Conservation (phyloP, 208 protist genomes). For the Herpetomonas tarakana region DNA sequence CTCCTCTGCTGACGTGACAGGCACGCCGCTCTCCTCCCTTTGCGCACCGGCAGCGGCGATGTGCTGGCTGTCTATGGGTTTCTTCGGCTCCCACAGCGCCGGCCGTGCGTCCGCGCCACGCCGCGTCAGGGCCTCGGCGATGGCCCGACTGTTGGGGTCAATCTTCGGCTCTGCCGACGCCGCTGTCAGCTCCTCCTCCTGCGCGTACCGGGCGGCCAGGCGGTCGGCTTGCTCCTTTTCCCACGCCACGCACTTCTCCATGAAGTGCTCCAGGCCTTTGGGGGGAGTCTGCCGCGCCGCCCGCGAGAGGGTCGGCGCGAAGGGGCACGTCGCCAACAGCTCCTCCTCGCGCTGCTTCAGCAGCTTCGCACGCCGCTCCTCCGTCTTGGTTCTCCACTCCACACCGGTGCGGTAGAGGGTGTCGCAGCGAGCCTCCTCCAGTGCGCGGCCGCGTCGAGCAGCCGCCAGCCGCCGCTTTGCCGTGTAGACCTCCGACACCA, state of each 20-base stretch:
- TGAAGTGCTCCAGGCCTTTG: constrained; percentile 50
- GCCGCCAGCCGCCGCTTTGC: not conserved
- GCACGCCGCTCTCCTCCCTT: constrained; percentile 9
- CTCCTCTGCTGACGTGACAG: constrained; percentile 20
- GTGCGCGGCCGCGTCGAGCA: not conserved
- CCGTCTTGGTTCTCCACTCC: constrained; percentile 1
- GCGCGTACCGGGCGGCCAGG: constrained; percentile 31
- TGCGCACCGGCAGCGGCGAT: not conserved
- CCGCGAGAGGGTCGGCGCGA: constrained; percentile 33
- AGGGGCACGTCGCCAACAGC: constrained; percentile 48
- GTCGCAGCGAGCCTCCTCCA: constrained; percentile 12
- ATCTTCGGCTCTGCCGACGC: constrained; percentile 11
- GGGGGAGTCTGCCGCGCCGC: constrained; percentile 18
- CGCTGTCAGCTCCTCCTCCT: constrained; percentile 17
- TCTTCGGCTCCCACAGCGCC: constrained; percentile 24
- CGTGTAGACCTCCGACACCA: not conserved
- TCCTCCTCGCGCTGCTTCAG: constrained; percentile 8
- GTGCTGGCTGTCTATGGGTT: not conserved
- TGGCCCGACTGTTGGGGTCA: not conserved
- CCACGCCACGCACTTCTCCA: constrained; percentile 65
- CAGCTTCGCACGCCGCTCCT: constrained; percentile 6
- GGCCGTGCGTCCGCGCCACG: constrained; percentile 19
- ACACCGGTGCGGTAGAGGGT: constrained; percentile 17
- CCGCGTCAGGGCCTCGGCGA: constrained; percentile 9
- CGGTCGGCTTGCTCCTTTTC: constrained; percentile 22